These are phyloP conservation scores for Incumbomyces lentus DNA, from an alignment of 2,329 filamentous ascomycete species.

Conservation along the genomic window DNA sequence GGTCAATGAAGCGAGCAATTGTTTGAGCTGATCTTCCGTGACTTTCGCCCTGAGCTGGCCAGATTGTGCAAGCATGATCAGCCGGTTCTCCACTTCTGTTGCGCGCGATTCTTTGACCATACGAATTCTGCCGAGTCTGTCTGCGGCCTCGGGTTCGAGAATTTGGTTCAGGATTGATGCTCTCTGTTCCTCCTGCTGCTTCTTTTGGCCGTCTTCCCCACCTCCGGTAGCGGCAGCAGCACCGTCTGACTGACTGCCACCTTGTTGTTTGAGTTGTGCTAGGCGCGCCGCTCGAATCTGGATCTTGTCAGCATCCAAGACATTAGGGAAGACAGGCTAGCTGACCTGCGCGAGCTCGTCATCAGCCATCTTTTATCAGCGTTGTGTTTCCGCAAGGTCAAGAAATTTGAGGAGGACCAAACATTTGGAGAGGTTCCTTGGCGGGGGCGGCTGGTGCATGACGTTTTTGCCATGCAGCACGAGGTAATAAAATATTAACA, in stretches of 20 bases:
- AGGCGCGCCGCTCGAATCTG: conserved; percentile 87
- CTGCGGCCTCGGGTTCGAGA: conserved; percentile 83
- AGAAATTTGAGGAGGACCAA: background rate
- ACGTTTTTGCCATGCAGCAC: too few relatives aligned
- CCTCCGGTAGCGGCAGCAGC: conserved; percentile 33
- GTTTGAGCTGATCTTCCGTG: conserved; percentile 86
- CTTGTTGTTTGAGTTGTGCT: conserved; percentile 76
- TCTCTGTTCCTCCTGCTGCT: conserved; percentile 56
- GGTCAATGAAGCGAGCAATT: conserved; percentile 53
- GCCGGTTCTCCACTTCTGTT: conserved; percentile 77
- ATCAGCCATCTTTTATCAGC: conserved; percentile 45
- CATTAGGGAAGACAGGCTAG: background rate
- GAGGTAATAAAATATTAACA: too few relatives aligned
- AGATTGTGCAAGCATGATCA: conserved; percentile 81
- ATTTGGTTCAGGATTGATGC: conserved; percentile 78
- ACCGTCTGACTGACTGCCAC: conserved; percentile 42
- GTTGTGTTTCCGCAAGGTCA: background rate
- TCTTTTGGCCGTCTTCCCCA: conserved; percentile 48
- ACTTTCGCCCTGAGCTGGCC: conserved; percentile 83
- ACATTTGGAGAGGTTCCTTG: background rate
- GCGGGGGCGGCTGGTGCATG: too few relatives aligned
- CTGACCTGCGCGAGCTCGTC: conserved; percentile 54
- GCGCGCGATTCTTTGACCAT: conserved; percentile 91
- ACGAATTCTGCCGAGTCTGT: conserved; percentile 85
- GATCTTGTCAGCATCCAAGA: conserved; percentile 7